A percentile compares a stretch with the other conserved stretches of the same genome.
Evolutionary conservation across 306 rosid genomes (phyloP).

Genomic region (Quercus bicolor): DNA sequence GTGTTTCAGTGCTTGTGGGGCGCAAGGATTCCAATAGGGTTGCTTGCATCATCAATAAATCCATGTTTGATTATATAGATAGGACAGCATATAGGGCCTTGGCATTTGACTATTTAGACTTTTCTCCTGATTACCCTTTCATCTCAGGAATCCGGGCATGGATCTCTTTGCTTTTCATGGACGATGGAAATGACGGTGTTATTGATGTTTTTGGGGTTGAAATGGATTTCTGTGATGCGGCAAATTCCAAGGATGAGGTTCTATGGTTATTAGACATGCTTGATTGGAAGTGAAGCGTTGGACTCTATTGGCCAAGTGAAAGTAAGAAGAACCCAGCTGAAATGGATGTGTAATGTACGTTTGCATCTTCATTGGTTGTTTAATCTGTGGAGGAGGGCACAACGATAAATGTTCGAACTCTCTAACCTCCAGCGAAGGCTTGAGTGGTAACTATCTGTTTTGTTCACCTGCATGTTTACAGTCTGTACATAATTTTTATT

Average conservation of each 20-base stretch:
- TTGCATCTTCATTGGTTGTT: neutral
- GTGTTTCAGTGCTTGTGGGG: constrained; percentile 73
- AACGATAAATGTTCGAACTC: neutral
- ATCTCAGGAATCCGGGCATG: constrained; percentile 76
- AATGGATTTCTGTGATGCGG: constrained; percentile 94
- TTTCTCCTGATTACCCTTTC: constrained; percentile 73
- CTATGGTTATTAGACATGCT: constrained; percentile 90
- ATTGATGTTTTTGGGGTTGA: constrained; percentile 86
- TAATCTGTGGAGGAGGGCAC: neutral
- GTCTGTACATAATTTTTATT: constrained; percentile 17
- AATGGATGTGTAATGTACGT: neutral
- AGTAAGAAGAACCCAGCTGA: neutral
- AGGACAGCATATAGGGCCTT: constrained; percentile 65
- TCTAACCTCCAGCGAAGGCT: neutral
- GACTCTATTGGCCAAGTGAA: constrained; percentile 3
- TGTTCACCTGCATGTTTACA: neutral
- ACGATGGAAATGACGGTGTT: constrained; percentile 53
- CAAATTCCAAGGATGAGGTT: constrained; percentile 85
- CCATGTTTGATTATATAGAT: constrained; percentile 76
- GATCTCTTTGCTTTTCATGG: constrained; percentile 91
- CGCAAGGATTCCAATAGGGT: constrained; percentile 77
- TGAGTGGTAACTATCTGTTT: neutral
- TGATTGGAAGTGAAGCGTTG: constrained; percentile 76
- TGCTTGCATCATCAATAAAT: constrained; percentile 68
- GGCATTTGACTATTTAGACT: constrained; percentile 86